phyloP scores from a whole-genome alignment of 1,284 basidiomycete genomes.

The Baeospora myosura region DNA sequence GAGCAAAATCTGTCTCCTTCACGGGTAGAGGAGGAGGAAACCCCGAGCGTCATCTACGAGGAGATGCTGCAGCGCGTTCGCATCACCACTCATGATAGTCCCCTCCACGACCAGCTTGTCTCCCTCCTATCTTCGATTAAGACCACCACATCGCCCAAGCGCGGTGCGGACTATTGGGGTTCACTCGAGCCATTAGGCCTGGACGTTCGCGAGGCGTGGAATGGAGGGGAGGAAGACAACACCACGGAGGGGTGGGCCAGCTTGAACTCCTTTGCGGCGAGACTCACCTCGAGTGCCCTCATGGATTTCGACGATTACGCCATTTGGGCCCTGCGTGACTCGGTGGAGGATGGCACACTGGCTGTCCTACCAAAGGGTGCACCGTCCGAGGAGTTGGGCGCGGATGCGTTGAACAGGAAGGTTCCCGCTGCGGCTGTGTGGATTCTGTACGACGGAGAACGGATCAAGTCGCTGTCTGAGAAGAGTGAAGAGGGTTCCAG shows the following conservation, averaged over 20 bases:
- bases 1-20: too few relatives aligned
- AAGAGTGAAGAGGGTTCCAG: neutral
- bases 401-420: constrained; percentile 1
- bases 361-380: neutral
- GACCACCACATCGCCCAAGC: too few relatives aligned
- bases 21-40: neutral
- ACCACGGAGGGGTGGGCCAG: constrained; percentile 7
- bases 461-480: constrained; percentile 1
- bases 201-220: neutral
- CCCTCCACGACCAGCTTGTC: neutral
- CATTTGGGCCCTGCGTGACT: constrained; percentile 12
- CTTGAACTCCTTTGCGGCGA: constrained; percentile 12
- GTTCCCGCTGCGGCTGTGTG: constrained; percentile 12
- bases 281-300: constrained; percentile 2
- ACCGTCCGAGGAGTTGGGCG: neutral
- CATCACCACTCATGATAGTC: neutral
- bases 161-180: neutral
- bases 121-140: neutral
- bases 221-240: neutral
- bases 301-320: constrained; percentile 10
- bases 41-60: neutral
- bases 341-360: constrained; percentile 7
- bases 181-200: neutral
- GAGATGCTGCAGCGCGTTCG: neutral
- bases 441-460: constrained; percentile 9